Percentiles rank a stretch among this genome's conserved stretches.
phyloP scores from a whole-genome alignment of 805 yeast genomes.

The Myxozyma sirexii region DNA sequence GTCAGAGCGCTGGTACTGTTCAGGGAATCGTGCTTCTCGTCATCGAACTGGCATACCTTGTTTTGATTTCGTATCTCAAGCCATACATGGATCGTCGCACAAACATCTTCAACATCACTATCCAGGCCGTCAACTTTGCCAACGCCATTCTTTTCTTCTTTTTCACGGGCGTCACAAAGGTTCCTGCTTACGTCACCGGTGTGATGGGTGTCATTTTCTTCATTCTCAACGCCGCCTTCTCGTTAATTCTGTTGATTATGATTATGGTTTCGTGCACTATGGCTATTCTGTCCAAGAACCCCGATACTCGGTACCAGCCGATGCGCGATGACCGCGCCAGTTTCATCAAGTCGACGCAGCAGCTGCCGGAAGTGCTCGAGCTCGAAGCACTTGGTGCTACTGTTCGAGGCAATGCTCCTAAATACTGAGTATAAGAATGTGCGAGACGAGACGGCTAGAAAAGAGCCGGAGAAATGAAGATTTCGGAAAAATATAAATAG shows the following conservation, averaged over 20 bases:
- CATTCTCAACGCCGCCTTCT: constrained; percentile 84
- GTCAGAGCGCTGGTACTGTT: constrained; percentile 77
- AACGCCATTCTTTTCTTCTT: constrained; percentile 87
- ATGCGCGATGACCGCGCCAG: constrained; percentile 95
- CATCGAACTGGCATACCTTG: constrained; percentile 72
- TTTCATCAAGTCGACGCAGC: constrained; percentile 55
- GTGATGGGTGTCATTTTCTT: constrained; percentile 90
- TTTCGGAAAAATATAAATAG: too few species aligned
- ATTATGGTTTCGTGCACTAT: constrained; percentile 84
- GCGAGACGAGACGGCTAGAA: too few species aligned
- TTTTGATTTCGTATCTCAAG: constrained; percentile 65
- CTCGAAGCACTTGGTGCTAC: constrained; percentile 71
- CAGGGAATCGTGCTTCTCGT: constrained; percentile 79
- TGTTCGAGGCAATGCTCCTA: constrained; percentile 36
- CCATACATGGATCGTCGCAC: constrained; percentile 96
- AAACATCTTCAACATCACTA: constrained; percentile 86
- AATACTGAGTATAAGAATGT: too few species aligned
- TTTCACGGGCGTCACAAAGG: constrained; percentile 73
- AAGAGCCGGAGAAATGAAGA: too few species aligned
- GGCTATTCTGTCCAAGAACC: constrained; percentile 85
- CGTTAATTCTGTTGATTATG: constrained; percentile 76
- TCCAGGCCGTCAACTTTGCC: constrained; percentile 74
- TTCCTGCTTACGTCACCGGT: constrained; percentile 88
- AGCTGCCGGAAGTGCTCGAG: constrained; percentile 55
- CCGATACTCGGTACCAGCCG: constrained; percentile 94